A percentile compares a stretch with the other conserved stretches of the same genome.
Conservation (phyloP, 202 grass and related monocot species). For the Brachypodium distachyon region DNA sequence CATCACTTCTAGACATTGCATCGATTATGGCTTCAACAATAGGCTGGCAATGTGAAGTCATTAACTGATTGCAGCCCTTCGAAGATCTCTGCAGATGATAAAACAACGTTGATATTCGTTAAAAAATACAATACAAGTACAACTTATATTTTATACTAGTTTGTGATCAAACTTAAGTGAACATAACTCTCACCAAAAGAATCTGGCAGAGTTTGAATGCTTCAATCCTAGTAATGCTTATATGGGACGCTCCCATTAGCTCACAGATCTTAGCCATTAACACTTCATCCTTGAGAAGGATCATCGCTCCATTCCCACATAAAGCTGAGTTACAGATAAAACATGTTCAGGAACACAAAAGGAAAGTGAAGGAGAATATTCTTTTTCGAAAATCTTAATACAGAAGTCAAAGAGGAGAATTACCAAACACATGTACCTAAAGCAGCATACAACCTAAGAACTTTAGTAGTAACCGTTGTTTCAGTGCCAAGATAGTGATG, state of each 20-base stretch:
- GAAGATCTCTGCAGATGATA: constrained; percentile 55
- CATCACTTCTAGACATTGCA: constrained; percentile 43
- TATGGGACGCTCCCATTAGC: constrained; percentile 35
- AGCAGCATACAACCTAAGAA: constrained; percentile 64
- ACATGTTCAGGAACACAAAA: not conserved
- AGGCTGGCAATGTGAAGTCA: constrained; percentile 29
- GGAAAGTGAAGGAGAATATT: not conserved
- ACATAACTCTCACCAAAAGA: constrained; percentile 49
- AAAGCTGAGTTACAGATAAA: constrained; percentile 51
- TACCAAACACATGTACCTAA: constrained; percentile 70
- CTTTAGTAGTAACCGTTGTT: constrained; percentile 33
- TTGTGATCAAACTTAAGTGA: not conserved
- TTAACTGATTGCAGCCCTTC: constrained; percentile 31
- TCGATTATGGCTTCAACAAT: constrained; percentile 51
- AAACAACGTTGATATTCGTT: not conserved
- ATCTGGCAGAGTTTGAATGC: constrained; percentile 57
- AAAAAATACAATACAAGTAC: not conserved
- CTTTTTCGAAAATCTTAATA: not conserved
- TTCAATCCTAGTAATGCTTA: constrained; percentile 43
- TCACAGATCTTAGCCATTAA: constrained; percentile 30
- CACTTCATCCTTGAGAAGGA: constrained; percentile 49
- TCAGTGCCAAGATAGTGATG: constrained; percentile 29
- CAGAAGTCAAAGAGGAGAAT: constrained; percentile 37
- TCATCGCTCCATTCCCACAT: constrained; percentile 55
- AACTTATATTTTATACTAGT: not conserved